Conservation (phyloP, 169 alveolate genomes). For the Theileria luwenshuni region DNA sequence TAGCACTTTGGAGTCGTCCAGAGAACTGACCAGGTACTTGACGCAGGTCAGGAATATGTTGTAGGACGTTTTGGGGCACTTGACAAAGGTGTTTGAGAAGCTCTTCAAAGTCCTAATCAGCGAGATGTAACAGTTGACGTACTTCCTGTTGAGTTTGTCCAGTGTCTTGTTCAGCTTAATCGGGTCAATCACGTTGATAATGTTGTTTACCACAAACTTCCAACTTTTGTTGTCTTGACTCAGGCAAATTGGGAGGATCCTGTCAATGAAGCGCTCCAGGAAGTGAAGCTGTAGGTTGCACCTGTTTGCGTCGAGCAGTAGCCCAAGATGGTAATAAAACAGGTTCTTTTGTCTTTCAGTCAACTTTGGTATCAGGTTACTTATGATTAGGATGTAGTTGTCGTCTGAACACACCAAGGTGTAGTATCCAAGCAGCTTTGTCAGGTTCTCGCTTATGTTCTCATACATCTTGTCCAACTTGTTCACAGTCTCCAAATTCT, state of each 20-base stretch:
- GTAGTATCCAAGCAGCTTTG: slow-evolving; percentile 47
- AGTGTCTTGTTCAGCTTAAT: slow-evolving; percentile 51
- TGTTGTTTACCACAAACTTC: slow-evolving; percentile 25
- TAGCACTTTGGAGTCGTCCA: slow-evolving; percentile 63
- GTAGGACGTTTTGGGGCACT: slow-evolving; percentile 41
- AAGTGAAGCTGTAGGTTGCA: slow-evolving; percentile 27
- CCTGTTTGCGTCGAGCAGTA: slow-evolving; percentile 27
- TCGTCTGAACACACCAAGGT: slow-evolving; percentile 59
- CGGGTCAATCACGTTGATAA: slow-evolving; percentile 43
- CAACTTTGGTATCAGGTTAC: slow-evolving; percentile 43
- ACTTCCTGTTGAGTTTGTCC: slow-evolving; percentile 26
- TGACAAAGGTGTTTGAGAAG: slow-evolving; percentile 50
- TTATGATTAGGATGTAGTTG: slow-evolving; percentile 36
- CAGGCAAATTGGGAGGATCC: slow-evolving; percentile 60
- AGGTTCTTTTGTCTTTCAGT: not conserved
- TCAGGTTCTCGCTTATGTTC: slow-evolving; percentile 17
- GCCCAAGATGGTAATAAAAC: slow-evolving; percentile 41
- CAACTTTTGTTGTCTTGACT: slow-evolving; percentile 46
- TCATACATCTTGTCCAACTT: slow-evolving; percentile 21
- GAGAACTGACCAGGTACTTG: slow-evolving; percentile 52
- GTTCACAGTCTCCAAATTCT: slow-evolving; percentile 13
- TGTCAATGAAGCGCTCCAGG: slow-evolving; percentile 58
- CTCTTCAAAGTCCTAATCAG: slow-evolving; percentile 59
- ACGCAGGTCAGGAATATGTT: slow-evolving; percentile 46
- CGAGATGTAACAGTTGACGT: slow-evolving; percentile 30